These are phyloP conservation scores for Collariella sp. DNA, from an alignment of 495 filamentous ascomycete species.

Conservation along the genomic window DNA sequence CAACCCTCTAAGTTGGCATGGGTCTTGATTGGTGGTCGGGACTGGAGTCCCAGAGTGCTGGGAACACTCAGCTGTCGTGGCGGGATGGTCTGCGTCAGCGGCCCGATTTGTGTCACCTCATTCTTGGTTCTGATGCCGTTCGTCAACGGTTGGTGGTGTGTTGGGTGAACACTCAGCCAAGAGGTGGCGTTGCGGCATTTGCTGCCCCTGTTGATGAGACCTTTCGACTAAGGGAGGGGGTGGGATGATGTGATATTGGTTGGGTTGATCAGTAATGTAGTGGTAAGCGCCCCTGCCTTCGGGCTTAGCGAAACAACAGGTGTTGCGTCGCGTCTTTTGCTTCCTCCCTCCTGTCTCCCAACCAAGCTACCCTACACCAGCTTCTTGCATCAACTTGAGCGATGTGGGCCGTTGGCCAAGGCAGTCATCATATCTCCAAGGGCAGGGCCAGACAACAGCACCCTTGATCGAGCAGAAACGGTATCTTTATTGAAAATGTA, in stretches of 20 bases:
- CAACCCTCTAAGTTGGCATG: too few relatives aligned
- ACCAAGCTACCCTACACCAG: too few relatives aligned
- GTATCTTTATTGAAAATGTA: not conserved
- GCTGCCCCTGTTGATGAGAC: not conserved
- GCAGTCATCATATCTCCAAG: too few relatives aligned
- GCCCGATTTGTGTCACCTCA: not conserved
- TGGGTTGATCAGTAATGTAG: not conserved
- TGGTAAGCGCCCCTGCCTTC: not conserved
- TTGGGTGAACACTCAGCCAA: not conserved
- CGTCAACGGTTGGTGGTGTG: not conserved
- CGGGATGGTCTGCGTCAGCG: not conserved
- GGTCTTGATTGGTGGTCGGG: too few relatives aligned
- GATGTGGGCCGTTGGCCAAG: not conserved
- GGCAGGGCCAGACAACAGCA: too few relatives aligned
- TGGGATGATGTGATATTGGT: not conserved
- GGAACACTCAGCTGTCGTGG: not conserved
- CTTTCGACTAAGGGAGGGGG: not conserved
- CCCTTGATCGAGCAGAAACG: too few relatives aligned
- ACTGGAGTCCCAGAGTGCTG: too few relatives aligned
- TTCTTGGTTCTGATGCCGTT: not conserved
- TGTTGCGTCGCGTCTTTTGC: not conserved
- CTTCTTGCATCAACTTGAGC: too few relatives aligned
- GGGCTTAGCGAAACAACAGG: not conserved
- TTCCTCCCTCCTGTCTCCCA: not conserved
- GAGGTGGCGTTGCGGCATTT: slow-evolving; percentile 8